Percentiles rank a stretch among this genome's conserved stretches.
These are phyloP conservation scores for Acorus calamus DNA, from an alignment of 106 monocot species.

Conservation along the genomic window DNA sequence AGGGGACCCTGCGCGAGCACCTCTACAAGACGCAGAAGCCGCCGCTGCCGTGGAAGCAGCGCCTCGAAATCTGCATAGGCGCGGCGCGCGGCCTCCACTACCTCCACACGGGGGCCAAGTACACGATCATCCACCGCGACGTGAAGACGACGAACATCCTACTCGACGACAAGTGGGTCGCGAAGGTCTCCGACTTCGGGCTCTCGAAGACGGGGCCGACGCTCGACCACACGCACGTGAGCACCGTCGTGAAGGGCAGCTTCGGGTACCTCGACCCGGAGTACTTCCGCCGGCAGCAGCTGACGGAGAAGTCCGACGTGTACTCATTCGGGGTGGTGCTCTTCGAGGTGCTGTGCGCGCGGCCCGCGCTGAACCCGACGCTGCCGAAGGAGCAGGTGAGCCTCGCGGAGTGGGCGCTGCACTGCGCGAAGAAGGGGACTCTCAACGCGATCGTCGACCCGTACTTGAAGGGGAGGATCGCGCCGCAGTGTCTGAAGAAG, in stretches of 20 bases:
- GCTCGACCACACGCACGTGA: slow-evolving; percentile 55
- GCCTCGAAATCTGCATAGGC: slow-evolving; percentile 88
- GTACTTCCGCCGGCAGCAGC: slow-evolving; percentile 70
- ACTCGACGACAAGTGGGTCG: slow-evolving; percentile 61
- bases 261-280: slow-evolving; percentile 84
- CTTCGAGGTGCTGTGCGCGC: slow-evolving; percentile 67
- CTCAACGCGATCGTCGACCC: slow-evolving; percentile 67
- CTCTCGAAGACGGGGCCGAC: slow-evolving; percentile 55
- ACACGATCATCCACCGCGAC: slow-evolving; percentile 77
- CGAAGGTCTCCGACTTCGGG: slow-evolving; percentile 78
- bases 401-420: slow-evolving; percentile 67
- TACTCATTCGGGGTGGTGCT: slow-evolving; percentile 77
- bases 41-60: slow-evolving; percentile 70
- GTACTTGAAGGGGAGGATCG: slow-evolving; percentile 42
- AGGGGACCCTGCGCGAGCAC: slow-evolving; percentile 64
- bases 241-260: slow-evolving; percentile 80
- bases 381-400: slow-evolving; percentile 66
- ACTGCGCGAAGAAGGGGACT: slow-evolving; percentile 59
- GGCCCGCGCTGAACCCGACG: slow-evolving; percentile 36
- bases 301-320: slow-evolving; percentile 81
- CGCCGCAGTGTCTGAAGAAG: slow-evolving; percentile 54
- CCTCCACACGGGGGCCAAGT: slow-evolving; percentile 79
- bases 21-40: slow-evolving; percentile 61
- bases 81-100: slow-evolving; percentile 76
- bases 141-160: slow-evolving; percentile 91